Evolutionary conservation across 2,329 filamentous ascomycete genomes (phyloP).

Genomic region (Coniella lustricola): DNA sequence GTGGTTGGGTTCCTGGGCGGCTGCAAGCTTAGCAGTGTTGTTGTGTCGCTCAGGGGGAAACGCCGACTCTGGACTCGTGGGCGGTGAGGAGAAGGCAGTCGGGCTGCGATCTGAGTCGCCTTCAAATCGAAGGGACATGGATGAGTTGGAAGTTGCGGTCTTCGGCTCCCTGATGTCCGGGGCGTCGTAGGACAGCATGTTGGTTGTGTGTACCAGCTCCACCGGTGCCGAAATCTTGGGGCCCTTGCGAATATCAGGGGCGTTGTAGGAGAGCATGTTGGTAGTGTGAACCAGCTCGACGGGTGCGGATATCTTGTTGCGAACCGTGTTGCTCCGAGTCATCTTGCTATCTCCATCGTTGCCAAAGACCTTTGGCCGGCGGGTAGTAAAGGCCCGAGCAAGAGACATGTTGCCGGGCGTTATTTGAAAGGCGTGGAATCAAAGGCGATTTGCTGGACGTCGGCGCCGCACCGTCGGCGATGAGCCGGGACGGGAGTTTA

Average conservation of each 20-base stretch:
- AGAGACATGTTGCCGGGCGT: conserved; percentile 31
- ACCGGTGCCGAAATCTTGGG: conserved; percentile 80
- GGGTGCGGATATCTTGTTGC: conserved; percentile 77
- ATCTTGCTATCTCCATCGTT: conserved; percentile 31
- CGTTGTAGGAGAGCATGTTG: conserved; percentile 93
- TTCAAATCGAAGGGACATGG: conserved; percentile 50
- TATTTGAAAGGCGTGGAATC: neutral
- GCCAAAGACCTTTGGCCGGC: conserved; percentile 50
- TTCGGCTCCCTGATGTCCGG: conserved; percentile 57
- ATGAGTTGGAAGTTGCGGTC: conserved; percentile 45
- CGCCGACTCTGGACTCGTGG: conserved; percentile 61
- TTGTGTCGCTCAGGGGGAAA: conserved; percentile 27
- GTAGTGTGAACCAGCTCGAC: conserved; percentile 87
- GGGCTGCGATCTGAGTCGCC: conserved; percentile 65
- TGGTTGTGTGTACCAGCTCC: conserved; percentile 86
- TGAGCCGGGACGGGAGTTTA: neutral
- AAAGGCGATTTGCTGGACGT: neutral
- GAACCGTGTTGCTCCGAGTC: conserved; percentile 46
- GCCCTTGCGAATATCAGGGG: conserved; percentile 62
- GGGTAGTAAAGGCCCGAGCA: conserved; percentile 65
- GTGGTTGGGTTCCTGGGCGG: conserved; percentile 58
- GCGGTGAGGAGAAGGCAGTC: conserved; percentile 52
- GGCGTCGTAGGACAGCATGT: conserved; percentile 91
- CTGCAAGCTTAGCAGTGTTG: conserved; percentile 32
- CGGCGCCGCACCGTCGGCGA: neutral